These are phyloP conservation scores for Diaporthe helianthi DNA, from an alignment of 2,329 filamentous ascomycete genomes.

Conservation along the genomic window DNA sequence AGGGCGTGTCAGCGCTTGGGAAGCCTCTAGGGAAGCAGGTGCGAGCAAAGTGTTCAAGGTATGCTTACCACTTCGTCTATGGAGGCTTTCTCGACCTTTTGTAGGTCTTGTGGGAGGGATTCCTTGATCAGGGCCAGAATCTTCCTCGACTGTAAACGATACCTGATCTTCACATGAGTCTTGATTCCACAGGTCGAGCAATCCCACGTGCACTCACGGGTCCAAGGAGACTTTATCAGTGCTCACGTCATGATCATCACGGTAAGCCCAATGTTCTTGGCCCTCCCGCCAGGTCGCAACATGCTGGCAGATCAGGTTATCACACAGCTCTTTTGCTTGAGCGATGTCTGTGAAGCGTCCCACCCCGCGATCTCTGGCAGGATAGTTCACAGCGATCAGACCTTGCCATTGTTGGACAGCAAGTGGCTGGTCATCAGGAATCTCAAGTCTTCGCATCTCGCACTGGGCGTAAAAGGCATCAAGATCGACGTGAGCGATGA, in stretches of 20 bases:
- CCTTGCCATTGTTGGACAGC: conserved; percentile 97
- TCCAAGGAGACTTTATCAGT: conserved; percentile 95
- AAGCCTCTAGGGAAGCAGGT: neutral
- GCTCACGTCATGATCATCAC: conserved; percentile 77
- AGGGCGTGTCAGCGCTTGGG: neutral
- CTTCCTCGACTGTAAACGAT: conserved; percentile 81
- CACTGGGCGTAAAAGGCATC: conserved; percentile 99
- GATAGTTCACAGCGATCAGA: conserved; percentile 95
- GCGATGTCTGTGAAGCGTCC: conserved; percentile 77
- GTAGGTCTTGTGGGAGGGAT: conserved; percentile 67
- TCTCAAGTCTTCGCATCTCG: conserved; percentile 85
- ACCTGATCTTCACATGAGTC: conserved; percentile 47
- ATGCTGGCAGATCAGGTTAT: conserved; percentile 84
- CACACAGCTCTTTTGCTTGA: conserved; percentile 88
- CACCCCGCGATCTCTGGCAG: conserved; percentile 82
- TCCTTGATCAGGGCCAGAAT: conserved; percentile 84
- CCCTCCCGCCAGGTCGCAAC: conserved; percentile 95
- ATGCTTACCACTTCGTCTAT: conserved; percentile 78
- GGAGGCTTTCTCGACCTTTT: conserved; percentile 88
- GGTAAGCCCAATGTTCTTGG: conserved; percentile 90
- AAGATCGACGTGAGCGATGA: conserved; percentile 90
- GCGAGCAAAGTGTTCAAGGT: neutral
- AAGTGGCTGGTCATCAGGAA: conserved; percentile 78
- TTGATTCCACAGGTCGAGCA: neutral
- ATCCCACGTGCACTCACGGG: conserved; percentile 51